Percentiles rank a stretch among this genome's conserved stretches.
These are phyloP conservation scores for Lentinula boryana DNA, from an alignment of 768 basidiomycete genomes.

Conservation along the genomic window DNA sequence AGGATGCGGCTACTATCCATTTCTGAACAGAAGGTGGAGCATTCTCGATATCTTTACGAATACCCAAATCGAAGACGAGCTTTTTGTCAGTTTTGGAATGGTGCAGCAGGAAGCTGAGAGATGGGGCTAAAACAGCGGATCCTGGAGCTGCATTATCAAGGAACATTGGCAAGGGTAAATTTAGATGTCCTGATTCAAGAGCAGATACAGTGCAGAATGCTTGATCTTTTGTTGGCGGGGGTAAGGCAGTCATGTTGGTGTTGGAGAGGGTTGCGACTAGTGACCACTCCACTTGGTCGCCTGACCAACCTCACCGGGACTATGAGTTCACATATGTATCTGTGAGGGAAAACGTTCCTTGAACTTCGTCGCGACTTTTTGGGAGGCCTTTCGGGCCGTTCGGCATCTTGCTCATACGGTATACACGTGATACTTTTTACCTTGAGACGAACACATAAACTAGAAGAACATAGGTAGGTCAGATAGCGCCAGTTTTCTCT, in stretches of 20 bases:
- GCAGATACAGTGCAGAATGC: constrained; percentile 50
- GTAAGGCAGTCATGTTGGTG: constrained; percentile 21
- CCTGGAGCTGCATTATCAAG: constrained; percentile 26
- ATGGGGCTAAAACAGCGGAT: constrained; percentile 28
- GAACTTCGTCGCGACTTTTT: too few species aligned
- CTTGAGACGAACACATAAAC: too few species aligned
- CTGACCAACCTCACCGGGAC: too few species aligned
- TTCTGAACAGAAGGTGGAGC: constrained; percentile 28
- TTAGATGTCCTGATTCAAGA: constrained; percentile 44
- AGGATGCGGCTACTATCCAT: constrained; percentile 19
- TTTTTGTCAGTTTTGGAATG: constrained; percentile 35
- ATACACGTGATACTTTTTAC: too few species aligned
- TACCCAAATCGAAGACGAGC: constrained; percentile 52
- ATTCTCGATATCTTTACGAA: constrained; percentile 39
- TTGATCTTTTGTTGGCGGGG: constrained; percentile 34
- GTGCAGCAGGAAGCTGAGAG: constrained; percentile 45
- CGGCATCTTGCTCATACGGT: too few species aligned
- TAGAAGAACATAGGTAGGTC: too few species aligned
- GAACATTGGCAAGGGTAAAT: constrained; percentile 29
- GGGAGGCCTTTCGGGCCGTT: too few species aligned
- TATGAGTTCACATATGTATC: too few species aligned
- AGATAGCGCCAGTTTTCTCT: too few species aligned
- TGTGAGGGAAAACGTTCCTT: too few species aligned
- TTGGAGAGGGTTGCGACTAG: background rate
- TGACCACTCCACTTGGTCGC: too few species aligned